A percentile compares a stretch with the other conserved stretches of the same genome.
phyloP scores from a whole-genome alignment of 441 rosid species.

The Corymbia citriodora region DNA sequence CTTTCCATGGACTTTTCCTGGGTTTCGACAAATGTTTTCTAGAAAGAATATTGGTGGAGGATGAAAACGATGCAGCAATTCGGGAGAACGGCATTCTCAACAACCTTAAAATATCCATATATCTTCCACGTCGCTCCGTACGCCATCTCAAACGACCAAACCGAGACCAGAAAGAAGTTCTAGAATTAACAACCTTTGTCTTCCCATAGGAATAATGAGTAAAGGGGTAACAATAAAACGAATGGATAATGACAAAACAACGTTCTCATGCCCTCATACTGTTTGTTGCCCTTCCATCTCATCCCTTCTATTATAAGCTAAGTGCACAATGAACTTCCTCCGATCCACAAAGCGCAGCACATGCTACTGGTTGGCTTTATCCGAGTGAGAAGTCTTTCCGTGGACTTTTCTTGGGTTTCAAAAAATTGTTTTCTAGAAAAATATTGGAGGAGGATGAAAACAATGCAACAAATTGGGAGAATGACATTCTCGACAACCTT shows the following conservation, averaged over 20 bases:
- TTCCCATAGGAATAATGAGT: background rate
- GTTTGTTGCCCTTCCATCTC: background rate
- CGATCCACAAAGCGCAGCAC: fast-evolving
- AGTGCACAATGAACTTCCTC: background rate
- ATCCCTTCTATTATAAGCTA: background rate
- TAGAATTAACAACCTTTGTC: background rate
- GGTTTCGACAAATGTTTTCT: background rate
- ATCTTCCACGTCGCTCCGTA: background rate
- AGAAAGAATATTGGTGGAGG: background rate
- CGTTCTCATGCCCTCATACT: background rate
- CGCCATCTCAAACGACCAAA: background rate
- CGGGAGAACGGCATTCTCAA: background rate
- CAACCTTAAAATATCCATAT: background rate
- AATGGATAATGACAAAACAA: background rate
- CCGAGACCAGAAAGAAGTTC: background rate
- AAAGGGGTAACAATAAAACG: background rate
- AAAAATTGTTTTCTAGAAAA: background rate
- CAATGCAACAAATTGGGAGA: background rate
- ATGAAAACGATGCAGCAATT: background rate
- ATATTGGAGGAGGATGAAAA: background rate
- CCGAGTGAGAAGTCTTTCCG: background rate
- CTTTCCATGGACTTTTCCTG: no score
- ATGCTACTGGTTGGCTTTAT: background rate
- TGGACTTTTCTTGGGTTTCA: background rate
- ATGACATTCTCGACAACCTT: background rate